These are phyloP conservation scores for Candida dendrica DNA, from an alignment of 805 yeast genomes.

Conservation along the genomic window DNA sequence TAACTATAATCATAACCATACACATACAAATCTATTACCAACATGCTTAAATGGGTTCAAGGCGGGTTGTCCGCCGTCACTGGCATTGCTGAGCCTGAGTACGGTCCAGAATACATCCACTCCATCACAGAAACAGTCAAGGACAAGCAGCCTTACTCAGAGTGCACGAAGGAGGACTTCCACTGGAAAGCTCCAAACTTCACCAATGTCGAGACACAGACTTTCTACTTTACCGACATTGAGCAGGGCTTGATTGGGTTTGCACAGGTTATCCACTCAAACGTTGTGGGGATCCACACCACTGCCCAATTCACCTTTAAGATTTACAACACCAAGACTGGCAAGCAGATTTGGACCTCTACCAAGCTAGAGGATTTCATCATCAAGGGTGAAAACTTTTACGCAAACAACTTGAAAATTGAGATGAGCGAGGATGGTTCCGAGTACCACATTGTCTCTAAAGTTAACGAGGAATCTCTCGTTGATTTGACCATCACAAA, in stretches of 20 bases:
- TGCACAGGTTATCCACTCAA: conserved; percentile 92
- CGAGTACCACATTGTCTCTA: conserved; percentile 49
- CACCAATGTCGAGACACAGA: conserved; percentile 93
- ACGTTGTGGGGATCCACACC: conserved; percentile 77
- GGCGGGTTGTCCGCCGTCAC: conserved; percentile 88
- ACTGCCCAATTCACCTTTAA: conserved; percentile 94
- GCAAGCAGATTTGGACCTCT: conserved; percentile 71
- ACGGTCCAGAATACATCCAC: conserved; percentile 87
- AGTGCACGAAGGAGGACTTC: conserved; percentile 61
- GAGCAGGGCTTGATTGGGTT: conserved; percentile 68
- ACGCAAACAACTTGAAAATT: conserved; percentile 66
- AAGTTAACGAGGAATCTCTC: conserved; percentile 58
- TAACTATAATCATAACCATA: no score
- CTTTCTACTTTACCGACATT: conserved; percentile 73
- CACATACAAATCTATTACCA: background rate
- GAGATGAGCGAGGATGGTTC: conserved; percentile 48
- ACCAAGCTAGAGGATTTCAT: conserved; percentile 78
- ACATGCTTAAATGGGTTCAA: conserved; percentile 77
- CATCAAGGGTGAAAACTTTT: conserved; percentile 67
- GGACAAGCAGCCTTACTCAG: conserved; percentile 50
- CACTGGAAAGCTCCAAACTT: conserved; percentile 66
- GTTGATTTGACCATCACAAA: conserved; percentile 63
- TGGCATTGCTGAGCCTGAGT: conserved; percentile 96
- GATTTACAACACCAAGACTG: conserved; percentile 49
- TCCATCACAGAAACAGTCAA: conserved; percentile 62